phyloP scores from a whole-genome alignment of 2,329 filamentous ascomycete genomes.

The Ophiostoma tasmaniense region DNA sequence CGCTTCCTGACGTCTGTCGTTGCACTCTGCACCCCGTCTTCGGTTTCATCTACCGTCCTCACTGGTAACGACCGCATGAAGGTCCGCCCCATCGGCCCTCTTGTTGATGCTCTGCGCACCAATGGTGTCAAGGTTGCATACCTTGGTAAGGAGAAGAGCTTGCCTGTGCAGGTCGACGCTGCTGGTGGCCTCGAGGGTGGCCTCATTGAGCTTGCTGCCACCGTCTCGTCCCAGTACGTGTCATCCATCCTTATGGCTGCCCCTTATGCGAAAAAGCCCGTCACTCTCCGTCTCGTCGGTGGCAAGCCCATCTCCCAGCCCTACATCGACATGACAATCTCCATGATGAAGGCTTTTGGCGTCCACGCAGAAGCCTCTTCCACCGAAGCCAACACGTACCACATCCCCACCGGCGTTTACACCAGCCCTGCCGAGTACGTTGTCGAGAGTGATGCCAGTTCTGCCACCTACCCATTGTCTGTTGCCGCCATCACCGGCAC shows the following conservation, averaged over 20 bases:
- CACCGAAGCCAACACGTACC: slow-evolving; percentile 81
- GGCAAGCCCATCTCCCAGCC: slow-evolving; percentile 94
- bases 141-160: slow-evolving; percentile 69
- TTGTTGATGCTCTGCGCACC: slow-evolving; percentile 78
- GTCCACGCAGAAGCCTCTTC: slow-evolving; percentile 68
- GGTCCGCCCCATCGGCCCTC: slow-evolving; percentile 80
- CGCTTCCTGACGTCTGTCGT: slow-evolving; percentile 90
- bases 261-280: slow-evolving; percentile 88
- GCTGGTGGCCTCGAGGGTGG: slow-evolving; percentile 78
- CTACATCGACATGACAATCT: slow-evolving; percentile 97
- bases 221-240: slow-evolving; percentile 97
- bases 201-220: slow-evolving; percentile 83
- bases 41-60: slow-evolving; percentile 62
- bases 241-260: slow-evolving; percentile 95
- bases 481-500: slow-evolving; percentile 93
- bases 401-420: slow-evolving; percentile 80
- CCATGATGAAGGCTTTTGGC: slow-evolving; percentile 94
- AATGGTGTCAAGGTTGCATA: slow-evolving; percentile 89
- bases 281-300: slow-evolving; percentile 84
- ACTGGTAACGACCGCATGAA: slow-evolving; percentile 97
- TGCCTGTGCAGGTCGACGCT: slow-evolving; percentile 76
- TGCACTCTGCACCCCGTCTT: slow-evolving; percentile 64
- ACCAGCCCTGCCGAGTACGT: slow-evolving; percentile 76
- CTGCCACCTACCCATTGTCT: slow-evolving; percentile 89
- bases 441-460: slow-evolving; percentile 95